A percentile compares a stretch with the other conserved stretches of the same genome.
phyloP scores from a whole-genome alignment of 306 rosid species.

The Prunus padus region DNA sequence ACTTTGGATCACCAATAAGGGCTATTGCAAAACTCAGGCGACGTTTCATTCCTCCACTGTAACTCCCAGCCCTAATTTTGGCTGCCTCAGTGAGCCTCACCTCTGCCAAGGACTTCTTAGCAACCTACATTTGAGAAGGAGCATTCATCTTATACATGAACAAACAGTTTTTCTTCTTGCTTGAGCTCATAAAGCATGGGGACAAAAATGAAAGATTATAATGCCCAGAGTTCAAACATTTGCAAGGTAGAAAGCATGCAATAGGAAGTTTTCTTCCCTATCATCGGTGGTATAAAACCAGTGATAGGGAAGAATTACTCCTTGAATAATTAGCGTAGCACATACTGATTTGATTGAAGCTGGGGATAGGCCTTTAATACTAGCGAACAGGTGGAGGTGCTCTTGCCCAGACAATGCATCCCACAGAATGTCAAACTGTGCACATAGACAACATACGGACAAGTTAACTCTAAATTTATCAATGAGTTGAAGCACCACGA shows the following conservation, averaged over 20 bases:
- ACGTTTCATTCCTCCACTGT: conserved; percentile 98
- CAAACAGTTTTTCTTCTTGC: not conserved
- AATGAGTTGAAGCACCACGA: not conserved
- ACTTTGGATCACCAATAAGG: conserved; percentile 88
- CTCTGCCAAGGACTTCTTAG: conserved; percentile 65
- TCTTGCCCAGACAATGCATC: conserved; percentile 82
- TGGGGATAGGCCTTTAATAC: conserved; percentile 70
- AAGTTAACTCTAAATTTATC: conserved; percentile 8
- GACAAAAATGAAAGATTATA: not conserved
- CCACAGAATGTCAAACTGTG: conserved; percentile 91
- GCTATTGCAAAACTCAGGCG: conserved; percentile 95
- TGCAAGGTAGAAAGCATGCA: not conserved
- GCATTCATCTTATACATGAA: not conserved
- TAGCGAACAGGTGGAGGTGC: conserved; percentile 83
- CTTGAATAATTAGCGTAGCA: not conserved
- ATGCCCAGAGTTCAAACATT: not conserved
- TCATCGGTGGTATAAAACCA: not conserved
- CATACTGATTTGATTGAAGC: conserved; percentile 62
- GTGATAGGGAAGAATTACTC: not conserved
- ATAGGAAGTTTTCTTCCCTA: not conserved
- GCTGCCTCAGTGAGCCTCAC: conserved; percentile 76
- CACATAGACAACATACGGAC: conserved; percentile 22
- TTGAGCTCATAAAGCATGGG: conserved; percentile 1
- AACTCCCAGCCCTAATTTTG: conserved; percentile 79
- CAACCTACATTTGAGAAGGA: conserved; percentile 44